These are phyloP conservation scores for Hydrangea macrophylla DNA, from an alignment of 148 eudicot genomes.

Conservation along the genomic window DNA sequence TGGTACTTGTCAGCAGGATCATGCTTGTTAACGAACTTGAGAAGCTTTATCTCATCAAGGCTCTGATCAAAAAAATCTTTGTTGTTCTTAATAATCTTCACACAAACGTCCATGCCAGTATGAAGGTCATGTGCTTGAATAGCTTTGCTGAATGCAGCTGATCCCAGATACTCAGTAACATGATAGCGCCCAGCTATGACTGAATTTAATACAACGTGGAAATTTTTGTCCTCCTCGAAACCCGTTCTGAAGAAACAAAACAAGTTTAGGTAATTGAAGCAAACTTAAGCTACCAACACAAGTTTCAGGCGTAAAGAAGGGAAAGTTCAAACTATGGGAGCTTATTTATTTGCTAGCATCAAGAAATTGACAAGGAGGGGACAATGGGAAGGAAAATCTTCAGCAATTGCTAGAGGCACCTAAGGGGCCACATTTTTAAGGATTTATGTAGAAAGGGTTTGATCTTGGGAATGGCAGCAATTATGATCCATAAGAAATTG, in stretches of 20 bases:
- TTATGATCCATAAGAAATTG: neutral
- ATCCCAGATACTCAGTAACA: constrained; percentile 98
- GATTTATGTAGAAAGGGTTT: neutral
- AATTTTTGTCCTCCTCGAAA: constrained; percentile 98
- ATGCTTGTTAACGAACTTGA: constrained; percentile 87
- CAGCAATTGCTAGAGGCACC: neutral
- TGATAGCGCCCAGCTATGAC: constrained; percentile 98
- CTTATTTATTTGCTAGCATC: neutral
- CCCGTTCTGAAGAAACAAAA: constrained; percentile 57
- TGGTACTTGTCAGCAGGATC: constrained; percentile 96
- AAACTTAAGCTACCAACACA: neutral
- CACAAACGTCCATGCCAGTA: constrained; percentile 99
- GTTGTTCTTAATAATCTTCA: constrained; percentile 95
- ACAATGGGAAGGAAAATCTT: neutral
- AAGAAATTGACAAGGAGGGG: neutral
- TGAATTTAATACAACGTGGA: constrained; percentile 84
- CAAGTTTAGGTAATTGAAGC: neutral
- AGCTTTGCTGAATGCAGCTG: constrained; percentile 99
- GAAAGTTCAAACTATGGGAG: neutral
- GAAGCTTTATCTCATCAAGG: constrained; percentile 99
- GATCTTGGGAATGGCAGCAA: neutral
- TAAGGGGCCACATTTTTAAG: neutral
- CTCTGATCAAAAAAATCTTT: constrained; percentile 99
- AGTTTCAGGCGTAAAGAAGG: neutral
- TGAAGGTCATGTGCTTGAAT: constrained; percentile 98